These are phyloP conservation scores for Nothophaeocryptopus gaeumannii DNA, from an alignment of 2,329 filamentous ascomycete genomes.

Conservation along the genomic window DNA sequence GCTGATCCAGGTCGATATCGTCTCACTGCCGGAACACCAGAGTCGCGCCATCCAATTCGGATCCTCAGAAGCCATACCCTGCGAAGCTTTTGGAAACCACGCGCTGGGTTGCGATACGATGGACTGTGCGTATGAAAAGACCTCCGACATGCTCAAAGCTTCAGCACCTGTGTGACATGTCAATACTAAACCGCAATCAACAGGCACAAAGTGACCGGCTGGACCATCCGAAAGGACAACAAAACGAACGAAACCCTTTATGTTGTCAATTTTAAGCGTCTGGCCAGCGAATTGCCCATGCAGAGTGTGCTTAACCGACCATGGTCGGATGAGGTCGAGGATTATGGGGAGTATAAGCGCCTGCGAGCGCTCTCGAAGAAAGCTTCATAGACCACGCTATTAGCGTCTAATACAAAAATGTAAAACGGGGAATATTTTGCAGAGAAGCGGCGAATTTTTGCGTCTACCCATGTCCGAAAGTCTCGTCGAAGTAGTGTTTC, in stretches of 20 bases:
- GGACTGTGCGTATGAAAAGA: conserved; percentile 41
- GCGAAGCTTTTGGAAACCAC: conserved; percentile 45
- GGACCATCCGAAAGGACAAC: conserved; percentile 37
- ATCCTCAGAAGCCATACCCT: conserved; percentile 46
- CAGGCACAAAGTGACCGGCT: conserved; percentile 41
- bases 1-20: conserved; percentile 45
- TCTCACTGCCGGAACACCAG: conserved; percentile 42
- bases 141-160: not conserved
- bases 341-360: conserved; percentile 49
- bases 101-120: conserved; percentile 49
- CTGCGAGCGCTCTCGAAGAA: conserved; percentile 24
- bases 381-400: too few relatives aligned
- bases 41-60: conserved; percentile 42
- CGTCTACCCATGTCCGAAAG: too few relatives aligned
- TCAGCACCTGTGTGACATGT: too few relatives aligned
- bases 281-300: conserved; percentile 32
- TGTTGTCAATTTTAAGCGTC: conserved; percentile 41
- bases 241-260: conserved; percentile 34
- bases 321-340: conserved; percentile 45
- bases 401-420: too few relatives aligned
- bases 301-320: conserved; percentile 40
- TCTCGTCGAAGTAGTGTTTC: too few relatives aligned
- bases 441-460: too few relatives aligned
- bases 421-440: too few relatives aligned
- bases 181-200: not conserved